These are phyloP conservation scores for Epichloe baconii DNA, from an alignment of 2,329 filamentous ascomycete genomes.

Conservation along the genomic window DNA sequence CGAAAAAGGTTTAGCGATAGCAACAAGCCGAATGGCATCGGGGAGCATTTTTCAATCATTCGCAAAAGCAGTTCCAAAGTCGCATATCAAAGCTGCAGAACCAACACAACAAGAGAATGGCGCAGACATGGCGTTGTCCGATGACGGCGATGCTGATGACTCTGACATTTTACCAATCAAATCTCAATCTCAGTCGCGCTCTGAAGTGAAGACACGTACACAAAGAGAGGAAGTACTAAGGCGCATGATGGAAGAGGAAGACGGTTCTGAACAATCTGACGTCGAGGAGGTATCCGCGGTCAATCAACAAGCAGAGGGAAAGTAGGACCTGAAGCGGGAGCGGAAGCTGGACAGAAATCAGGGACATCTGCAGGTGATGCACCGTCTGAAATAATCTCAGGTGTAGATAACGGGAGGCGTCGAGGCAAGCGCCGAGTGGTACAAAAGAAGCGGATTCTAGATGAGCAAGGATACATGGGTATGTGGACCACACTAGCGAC, in stretches of 20 bases:
- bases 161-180: slow-evolving; percentile 19
- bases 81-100: slow-evolving; percentile 35
- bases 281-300: slow-evolving; percentile 23
- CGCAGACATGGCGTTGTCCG: slow-evolving; percentile 19
- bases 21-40: slow-evolving; percentile 44
- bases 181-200: slow-evolving; percentile 12
- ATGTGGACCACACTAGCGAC: slow-evolving; percentile 22
- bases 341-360: slow-evolving; percentile 19
- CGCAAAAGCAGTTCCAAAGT: slow-evolving; percentile 41
- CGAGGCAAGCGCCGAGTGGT: slow-evolving; percentile 68
- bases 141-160: slow-evolving; percentile 28
- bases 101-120: slow-evolving; percentile 19
- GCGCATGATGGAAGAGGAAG: slow-evolving; percentile 34
- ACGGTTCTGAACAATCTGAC: slow-evolving; percentile 40
- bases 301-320: slow-evolving; percentile 26
- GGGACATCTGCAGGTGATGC: slow-evolving; percentile 28
- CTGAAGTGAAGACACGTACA: slow-evolving; percentile 17
- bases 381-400: slow-evolving; percentile 39
- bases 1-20: slow-evolving; percentile 4
- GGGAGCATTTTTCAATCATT: slow-evolving; percentile 66
- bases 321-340: slow-evolving; percentile 17
- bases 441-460: slow-evolving; percentile 77
- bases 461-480: slow-evolving; percentile 85
- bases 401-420: slow-evolving; percentile 45
- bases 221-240: slow-evolving; percentile 26